Conservation (phyloP, 1,284 basidiomycete genomes). For the Sporisorium exsertum region DNA sequence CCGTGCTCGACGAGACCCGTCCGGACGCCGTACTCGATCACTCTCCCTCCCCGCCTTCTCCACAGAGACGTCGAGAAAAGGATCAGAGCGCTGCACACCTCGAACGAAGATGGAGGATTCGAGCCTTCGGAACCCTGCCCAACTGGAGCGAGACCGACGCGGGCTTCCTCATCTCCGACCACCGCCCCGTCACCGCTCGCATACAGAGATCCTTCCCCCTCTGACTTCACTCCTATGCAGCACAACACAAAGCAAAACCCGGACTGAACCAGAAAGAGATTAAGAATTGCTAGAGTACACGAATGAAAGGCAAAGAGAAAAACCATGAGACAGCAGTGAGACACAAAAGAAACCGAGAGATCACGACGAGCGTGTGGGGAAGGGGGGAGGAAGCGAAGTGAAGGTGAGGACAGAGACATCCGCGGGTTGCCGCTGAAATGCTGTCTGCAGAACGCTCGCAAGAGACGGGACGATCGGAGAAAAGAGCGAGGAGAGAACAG, state of each 20-base stretch:
- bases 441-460: slow-evolving; percentile 10
- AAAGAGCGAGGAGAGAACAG: not conserved
- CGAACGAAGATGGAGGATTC: slow-evolving; percentile 39
- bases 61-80: not conserved
- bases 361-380: not conserved
- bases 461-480: not conserved
- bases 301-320: slow-evolving; percentile 1
- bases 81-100: not conserved
- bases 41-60: slow-evolving; percentile 13
- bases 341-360: not conserved
- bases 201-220: slow-evolving; percentile 26
- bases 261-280: not conserved
- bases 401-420: slow-evolving; percentile 10
- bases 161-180: slow-evolving; percentile 52
- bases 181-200: slow-evolving; percentile 45
- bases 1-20: slow-evolving; percentile 36
- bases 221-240: not conserved
- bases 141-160: slow-evolving; percentile 59
- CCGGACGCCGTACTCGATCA: slow-evolving; percentile 26
- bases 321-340: slow-evolving; percentile 17
- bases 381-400: not conserved
- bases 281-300: slow-evolving; percentile 9
- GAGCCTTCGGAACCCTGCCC: slow-evolving; percentile 37
- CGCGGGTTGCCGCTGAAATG: slow-evolving; percentile 54
- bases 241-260: not conserved